Evolutionary conservation across 257 asterid species (phyloP), one percentile per base, ranked within the genome.

Genomic region (Solanum bulbocastanum): DNA sequence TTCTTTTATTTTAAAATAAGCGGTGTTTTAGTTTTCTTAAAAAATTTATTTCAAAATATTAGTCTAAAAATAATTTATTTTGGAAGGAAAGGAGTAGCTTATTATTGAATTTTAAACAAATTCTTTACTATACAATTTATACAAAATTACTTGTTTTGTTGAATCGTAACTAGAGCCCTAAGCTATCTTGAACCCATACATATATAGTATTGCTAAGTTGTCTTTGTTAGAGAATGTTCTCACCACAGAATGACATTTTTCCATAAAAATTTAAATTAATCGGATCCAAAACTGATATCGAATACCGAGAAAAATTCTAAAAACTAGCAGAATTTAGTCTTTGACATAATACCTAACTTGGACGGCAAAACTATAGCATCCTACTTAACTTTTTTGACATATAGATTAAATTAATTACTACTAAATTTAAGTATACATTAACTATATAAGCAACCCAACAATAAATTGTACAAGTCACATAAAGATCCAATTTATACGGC

Each of bases 271-370:
- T 0, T 0, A 52, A 62, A 9, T 62, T 23, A 62, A 62, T 62
- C 1, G 1, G 0, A 1, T 6, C 10, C 0, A 58, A 58, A 58
- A 23, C 2, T 22, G 3, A n/a, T 62, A 62, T 10, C 3, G 5
- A 62, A 62, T 15, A 10, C 2, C 0, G 1, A 68, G 0, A 1
- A 12, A 13, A 13, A 13, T 5, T 6, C 2, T 12, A 5, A 25
- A n/a, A 66, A 66, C 9, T 1, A 13, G 74, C 14, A 8, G 8
- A 30, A 30, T 30, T 11, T 71, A 71, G 20, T 15, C 30, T 82
- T 49, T 46, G 85, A 46, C 40, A 82, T 46, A 32, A 82, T 5
- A 49, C 42, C 68, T 49, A 49, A 46, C 30, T 49, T 82, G 68
- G 85, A 49, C 69, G 42, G 69, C 69, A 82, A 49, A 82, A 30